Conservation (phyloP, 768 basidiomycete genomes). For the Gyrodon lividus region DNA sequence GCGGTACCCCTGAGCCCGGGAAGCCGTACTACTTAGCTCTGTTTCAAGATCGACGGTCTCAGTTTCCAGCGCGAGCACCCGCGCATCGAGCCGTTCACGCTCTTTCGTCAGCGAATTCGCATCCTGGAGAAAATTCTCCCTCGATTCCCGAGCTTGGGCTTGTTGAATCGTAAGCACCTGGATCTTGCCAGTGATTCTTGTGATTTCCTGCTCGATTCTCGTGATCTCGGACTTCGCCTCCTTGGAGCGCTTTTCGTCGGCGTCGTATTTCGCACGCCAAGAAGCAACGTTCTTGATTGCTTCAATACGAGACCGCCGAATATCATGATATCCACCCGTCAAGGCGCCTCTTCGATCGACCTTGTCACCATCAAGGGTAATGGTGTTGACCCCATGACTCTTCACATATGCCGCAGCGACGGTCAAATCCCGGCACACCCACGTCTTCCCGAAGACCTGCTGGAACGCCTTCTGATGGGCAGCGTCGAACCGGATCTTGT, state of each 20-base stretch:
- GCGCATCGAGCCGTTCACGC: constrained; percentile 63
- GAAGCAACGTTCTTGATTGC: constrained; percentile 72
- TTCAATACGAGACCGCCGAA: constrained; percentile 86
- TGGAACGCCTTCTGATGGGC: constrained; percentile 81
- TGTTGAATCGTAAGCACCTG: constrained; percentile 70
- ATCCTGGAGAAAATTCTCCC: constrained; percentile 68
- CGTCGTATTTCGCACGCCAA: constrained; percentile 73
- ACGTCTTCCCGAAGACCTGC: constrained; percentile 97
- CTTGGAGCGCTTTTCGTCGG: constrained; percentile 58
- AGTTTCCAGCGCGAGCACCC: constrained; percentile 61
- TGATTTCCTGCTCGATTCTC: constrained; percentile 83
- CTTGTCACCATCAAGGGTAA: constrained; percentile 96
- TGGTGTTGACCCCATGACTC: constrained; percentile 92
- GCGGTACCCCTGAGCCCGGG: constrained; percentile 62
- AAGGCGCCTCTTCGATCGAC: constrained; percentile 95
- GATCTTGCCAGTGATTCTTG: constrained; percentile 67
- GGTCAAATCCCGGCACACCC: constrained; percentile 90
- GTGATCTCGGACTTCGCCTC: constrained; percentile 75
- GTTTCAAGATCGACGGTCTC: constrained; percentile 71
- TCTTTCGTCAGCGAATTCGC: constrained; percentile 58
- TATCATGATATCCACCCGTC: constrained; percentile 95
- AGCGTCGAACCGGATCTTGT: constrained; percentile 76
- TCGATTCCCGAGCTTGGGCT: constrained; percentile 62
- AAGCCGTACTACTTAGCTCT: constrained; percentile 61
- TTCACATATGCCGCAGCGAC: constrained; percentile 94